These are phyloP conservation scores for Myrica gale DNA, from an alignment of 306 rosid species.

Conservation along the genomic window DNA sequence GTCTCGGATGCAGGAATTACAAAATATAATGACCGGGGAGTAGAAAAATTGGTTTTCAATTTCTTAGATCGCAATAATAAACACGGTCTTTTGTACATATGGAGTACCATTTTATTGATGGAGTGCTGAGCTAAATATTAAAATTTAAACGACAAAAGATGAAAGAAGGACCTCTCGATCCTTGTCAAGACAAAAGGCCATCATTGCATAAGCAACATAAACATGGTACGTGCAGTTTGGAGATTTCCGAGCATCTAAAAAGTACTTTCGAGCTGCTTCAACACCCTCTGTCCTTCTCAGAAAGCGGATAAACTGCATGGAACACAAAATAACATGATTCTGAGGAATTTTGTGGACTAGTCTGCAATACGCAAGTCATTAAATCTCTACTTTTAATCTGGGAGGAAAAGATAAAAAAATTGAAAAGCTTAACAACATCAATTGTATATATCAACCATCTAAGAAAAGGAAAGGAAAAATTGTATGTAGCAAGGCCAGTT, in stretches of 20 bases:
- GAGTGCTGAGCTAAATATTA: background rate
- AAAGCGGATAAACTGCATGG: conserved; percentile 88
- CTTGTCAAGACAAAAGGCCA: conserved; percentile 94
- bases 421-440: background rate
- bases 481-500: background rate
- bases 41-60: background rate
- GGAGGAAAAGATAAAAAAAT: background rate
- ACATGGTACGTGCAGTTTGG: conserved; percentile 89
- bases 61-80: background rate
- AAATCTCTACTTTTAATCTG: conserved; percentile 6
- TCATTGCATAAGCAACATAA: conserved; percentile 86
- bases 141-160: conserved; percentile 1
- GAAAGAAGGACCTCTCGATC: conserved; percentile 77
- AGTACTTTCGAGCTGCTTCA: conserved; percentile 96
- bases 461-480: background rate
- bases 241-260: conserved; percentile 88
- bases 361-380: background rate
- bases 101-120: conserved; percentile 1
- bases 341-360: background rate
- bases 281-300: conserved; percentile 91
- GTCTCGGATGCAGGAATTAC: background rate
- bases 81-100: background rate
- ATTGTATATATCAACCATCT: background rate
- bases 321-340: conserved; percentile 29
- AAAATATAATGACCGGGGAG: background rate